phyloP scores from a whole-genome alignment of 805 yeast species.

The Yarrowia osloensis region DNA sequence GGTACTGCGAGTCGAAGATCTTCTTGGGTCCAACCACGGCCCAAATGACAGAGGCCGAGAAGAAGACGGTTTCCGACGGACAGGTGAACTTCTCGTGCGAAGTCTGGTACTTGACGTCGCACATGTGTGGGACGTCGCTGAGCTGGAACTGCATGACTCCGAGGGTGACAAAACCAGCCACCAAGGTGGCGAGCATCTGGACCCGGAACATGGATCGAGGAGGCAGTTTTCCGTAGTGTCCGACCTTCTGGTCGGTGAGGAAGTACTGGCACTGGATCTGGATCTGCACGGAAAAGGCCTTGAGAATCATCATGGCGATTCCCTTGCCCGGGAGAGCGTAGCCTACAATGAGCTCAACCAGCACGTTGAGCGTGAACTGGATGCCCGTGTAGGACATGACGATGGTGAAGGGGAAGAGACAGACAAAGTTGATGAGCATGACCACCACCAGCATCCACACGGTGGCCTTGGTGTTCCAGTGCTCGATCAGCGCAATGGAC shows the following conservation, averaged over 20 bases:
- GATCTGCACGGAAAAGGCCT: conserved; percentile 48
- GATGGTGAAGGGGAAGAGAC: conserved; percentile 64
- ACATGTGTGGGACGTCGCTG: conserved; percentile 39
- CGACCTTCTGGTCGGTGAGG: conserved; percentile 59
- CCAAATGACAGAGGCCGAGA: conserved; percentile 50
- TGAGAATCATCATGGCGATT: conserved; percentile 54
- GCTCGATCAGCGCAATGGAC: conserved; percentile 47
- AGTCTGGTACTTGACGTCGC: conserved; percentile 32
- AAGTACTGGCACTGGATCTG: conserved; percentile 64
- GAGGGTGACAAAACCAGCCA: conserved; percentile 40
- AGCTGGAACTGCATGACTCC: conserved; percentile 43
- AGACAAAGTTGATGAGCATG: conserved; percentile 53
- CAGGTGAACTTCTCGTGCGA: conserved; percentile 39
- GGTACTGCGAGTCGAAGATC: conserved; percentile 44
- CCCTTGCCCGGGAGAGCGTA: conserved; percentile 66
- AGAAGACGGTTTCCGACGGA: conserved; percentile 48
- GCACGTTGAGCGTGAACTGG: conserved; percentile 58
- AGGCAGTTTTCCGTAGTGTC: conserved; percentile 60
- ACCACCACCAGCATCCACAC: conserved; percentile 65
- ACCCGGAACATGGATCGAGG: conserved; percentile 58
- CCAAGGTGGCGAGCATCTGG: conserved; percentile 50
- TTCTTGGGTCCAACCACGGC: conserved; percentile 53
- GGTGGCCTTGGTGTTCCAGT: conserved; percentile 52
- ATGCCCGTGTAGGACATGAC: conserved; percentile 62
- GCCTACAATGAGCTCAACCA: conserved; percentile 65